phyloP scores from a whole-genome alignment of 1,284 basidiomycete genomes.

The Austroboletus novae-zelandiae region DNA sequence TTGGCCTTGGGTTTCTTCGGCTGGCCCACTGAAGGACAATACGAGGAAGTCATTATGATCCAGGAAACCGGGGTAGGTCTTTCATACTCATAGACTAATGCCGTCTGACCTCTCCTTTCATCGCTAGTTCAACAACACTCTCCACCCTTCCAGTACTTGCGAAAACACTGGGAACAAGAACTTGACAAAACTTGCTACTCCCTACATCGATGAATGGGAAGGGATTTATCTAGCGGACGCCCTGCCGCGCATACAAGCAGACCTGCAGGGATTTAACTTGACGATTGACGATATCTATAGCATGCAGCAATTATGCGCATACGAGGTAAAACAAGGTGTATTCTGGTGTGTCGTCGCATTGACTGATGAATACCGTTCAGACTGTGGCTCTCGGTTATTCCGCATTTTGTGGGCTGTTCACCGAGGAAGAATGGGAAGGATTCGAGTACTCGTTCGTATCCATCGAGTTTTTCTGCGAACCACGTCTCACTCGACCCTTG shows the following conservation, averaged over 20 bases:
- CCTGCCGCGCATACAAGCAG: slow-evolving; percentile 56
- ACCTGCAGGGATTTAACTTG: slow-evolving; percentile 59
- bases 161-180: slow-evolving; percentile 49
- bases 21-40: slow-evolving; percentile 74
- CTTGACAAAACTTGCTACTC: slow-evolving; percentile 55
- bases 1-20: slow-evolving; percentile 90
- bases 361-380: slow-evolving; percentile 34
- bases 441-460: slow-evolving; percentile 75
- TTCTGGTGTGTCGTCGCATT: no score
- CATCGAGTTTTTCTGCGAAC: neutral
- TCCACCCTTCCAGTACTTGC: slow-evolving; percentile 36
- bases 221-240: slow-evolving; percentile 70
- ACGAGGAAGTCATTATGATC: slow-evolving; percentile 79
- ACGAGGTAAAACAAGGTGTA: slow-evolving; percentile 53
- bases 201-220: slow-evolving; percentile 65
- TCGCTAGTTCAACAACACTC: slow-evolving; percentile 31
- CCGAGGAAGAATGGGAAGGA: slow-evolving; percentile 85
- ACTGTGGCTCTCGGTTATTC: slow-evolving; percentile 90
- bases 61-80: slow-evolving; percentile 58
- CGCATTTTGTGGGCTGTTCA: slow-evolving; percentile 88
- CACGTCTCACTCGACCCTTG: neutral
- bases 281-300: slow-evolving; percentile 69
- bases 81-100: neutral
- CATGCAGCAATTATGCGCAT: slow-evolving; percentile 80
- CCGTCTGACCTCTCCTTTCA: neutral